Evolutionary conservation across 2,329 filamentous ascomycete genomes (phyloP), one percentile per base, ranked within the genome.

Genomic region (Aspergillus transmontanensis): DNA sequence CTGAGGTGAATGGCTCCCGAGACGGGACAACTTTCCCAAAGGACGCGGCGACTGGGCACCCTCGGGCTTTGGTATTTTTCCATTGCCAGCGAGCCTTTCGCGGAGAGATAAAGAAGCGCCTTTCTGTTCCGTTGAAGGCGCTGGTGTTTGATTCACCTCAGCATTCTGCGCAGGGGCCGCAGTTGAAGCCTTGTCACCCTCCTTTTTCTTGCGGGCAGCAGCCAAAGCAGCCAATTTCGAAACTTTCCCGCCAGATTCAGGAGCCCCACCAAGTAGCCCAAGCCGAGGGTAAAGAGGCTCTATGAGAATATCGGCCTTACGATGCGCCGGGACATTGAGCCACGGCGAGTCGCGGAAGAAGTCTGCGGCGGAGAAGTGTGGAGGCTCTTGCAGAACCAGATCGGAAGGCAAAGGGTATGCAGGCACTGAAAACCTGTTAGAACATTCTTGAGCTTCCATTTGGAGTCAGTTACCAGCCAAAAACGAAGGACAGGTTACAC

Each of bases 201-300:
- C 89, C 77, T 93, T 96, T 79, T 92, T 94, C 75, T 93, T 94
- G 32, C 93, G 86, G 59, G 92, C 90, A 39, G 93, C 93, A 58
- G 94, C 94, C 48, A 99, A 82, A 55, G 93, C 93, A 71, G 96
- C 94, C 53, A 99, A 83, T 73, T 99, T 99, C 6, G 94, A 96
- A 78, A 91, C 85, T 73, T 94, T 95, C 3, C 87, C 84, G n/a
- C 81, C 73, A 14, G 80, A 80, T 55, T 87, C 85, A 2, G 87
- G 73, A 10, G 88, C 86, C 39, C 95, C 96, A 34, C 95, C 96
- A 2, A 97, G 79, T 0, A 99, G 82, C 2, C 93, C 90, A 21
- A 89, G 86, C 55, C 80, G 82, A 59, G 85, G 88, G 66, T 80
- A 80, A 41, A 85, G 63, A 77, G 84, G 87, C 46, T 89, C 83